phyloP scores from a whole-genome alignment of 2,329 filamentous ascomycete genomes.

The Chrysoporthe austroafricana region DNA sequence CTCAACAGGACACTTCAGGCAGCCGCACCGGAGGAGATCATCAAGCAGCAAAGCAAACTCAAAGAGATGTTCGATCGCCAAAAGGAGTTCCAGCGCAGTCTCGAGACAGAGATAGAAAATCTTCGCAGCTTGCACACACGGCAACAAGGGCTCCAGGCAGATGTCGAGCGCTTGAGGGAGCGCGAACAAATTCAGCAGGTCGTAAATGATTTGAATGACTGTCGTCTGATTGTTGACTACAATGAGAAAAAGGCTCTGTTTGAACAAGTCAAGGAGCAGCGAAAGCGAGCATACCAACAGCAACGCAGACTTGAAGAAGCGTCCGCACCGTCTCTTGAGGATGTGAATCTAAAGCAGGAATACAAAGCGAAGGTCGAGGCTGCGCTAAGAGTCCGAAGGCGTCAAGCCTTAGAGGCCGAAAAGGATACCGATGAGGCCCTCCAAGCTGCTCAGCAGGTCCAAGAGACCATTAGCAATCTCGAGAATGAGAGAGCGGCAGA shows the following conservation, averaged over 20 bases:
- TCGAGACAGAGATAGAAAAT: conserved; percentile 62
- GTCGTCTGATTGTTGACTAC: conserved; percentile 69
- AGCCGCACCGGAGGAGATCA: conserved; percentile 80
- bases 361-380: conserved; percentile 65
- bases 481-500: conserved; percentile 59
- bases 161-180: conserved; percentile 82
- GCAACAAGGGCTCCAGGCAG: conserved; percentile 74
- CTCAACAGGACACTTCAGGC: conserved; percentile 86
- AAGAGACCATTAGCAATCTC: conserved; percentile 47
- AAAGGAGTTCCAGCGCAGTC: conserved; percentile 63
- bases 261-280: conserved; percentile 57
- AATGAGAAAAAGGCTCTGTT: conserved; percentile 54
- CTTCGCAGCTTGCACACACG: conserved; percentile 71
- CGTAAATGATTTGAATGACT: conserved; percentile 66
- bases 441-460: conserved; percentile 44
- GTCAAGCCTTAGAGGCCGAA: conserved; percentile 58
- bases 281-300: conserved; percentile 58
- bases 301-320: conserved; percentile 62
- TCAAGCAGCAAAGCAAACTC: conserved; percentile 75
- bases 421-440: conserved; percentile 50
- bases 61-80: conserved; percentile 72
- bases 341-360: conserved; percentile 69
- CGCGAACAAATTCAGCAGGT: conserved; percentile 69
- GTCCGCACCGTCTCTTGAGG: conserved; percentile 68
- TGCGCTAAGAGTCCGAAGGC: conserved; percentile 59